These are phyloP conservation scores for Myxozyma nipponensis DNA, from an alignment of 805 yeast genomes.

Conservation along the genomic window DNA sequence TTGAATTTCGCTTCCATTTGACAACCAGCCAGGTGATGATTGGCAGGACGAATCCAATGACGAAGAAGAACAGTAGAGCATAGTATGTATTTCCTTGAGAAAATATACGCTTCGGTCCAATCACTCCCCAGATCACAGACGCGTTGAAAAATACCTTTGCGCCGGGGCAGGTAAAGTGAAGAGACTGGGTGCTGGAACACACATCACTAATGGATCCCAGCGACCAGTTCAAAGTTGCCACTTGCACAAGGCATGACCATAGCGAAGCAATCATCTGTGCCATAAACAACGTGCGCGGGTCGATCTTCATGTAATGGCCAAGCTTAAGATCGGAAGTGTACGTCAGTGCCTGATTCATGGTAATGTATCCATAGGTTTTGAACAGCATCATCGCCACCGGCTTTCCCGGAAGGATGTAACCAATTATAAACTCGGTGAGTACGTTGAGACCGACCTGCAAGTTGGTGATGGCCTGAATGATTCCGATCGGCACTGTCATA, in stretches of 20 bases:
- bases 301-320: slow-evolving; percentile 61
- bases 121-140: slow-evolving; percentile 59
- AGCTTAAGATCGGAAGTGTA: slow-evolving; percentile 56
- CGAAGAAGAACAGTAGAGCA: slow-evolving; percentile 54
- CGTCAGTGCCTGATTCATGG: slow-evolving; percentile 52
- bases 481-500: slow-evolving; percentile 58
- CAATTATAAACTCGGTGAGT: slow-evolving; percentile 59
- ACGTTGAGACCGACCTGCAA: slow-evolving; percentile 58
- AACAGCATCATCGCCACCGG: slow-evolving; percentile 60
- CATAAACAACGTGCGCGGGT: slow-evolving; percentile 57
- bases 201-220: slow-evolving; percentile 35
- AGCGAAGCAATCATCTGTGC: slow-evolving; percentile 48
- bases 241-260: slow-evolving; percentile 42
- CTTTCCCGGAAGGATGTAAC: slow-evolving; percentile 58
- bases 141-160: slow-evolving; percentile 50
- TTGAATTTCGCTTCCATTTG: no score
- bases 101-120: slow-evolving; percentile 62
- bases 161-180: slow-evolving; percentile 48
- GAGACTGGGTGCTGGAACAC: slow-evolving; percentile 44
- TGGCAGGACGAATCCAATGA: slow-evolving; percentile 53
- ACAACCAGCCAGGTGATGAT: slow-evolving; percentile 33
- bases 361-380: slow-evolving; percentile 56
- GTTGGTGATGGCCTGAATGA: slow-evolving; percentile 62
- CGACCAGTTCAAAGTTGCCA: slow-evolving; percentile 40
- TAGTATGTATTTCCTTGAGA: slow-evolving; percentile 51